A percentile compares a stretch with the other conserved stretches of the same genome.
These are phyloP conservation scores for Xylaria telfairii DNA, from an alignment of 495 filamentous ascomycete species.

Conservation along the genomic window DNA sequence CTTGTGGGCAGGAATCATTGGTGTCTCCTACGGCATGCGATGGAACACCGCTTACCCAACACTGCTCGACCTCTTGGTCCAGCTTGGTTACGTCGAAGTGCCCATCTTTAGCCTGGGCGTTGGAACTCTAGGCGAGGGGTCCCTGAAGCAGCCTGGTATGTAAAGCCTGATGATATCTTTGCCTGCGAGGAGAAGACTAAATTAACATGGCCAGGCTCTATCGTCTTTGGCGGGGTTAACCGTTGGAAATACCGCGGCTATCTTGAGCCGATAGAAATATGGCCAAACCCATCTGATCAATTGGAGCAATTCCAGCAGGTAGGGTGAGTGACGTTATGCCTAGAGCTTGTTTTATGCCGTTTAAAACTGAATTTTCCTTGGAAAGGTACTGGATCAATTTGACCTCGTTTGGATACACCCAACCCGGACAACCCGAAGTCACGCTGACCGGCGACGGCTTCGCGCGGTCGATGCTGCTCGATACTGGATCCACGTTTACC, in stretches of 20 bases:
- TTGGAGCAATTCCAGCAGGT: conserved; percentile 43
- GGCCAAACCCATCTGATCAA: conserved; percentile 49
- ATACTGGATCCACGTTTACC: conserved; percentile 50
- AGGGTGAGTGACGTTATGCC: conserved; percentile 25
- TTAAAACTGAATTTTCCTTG: neutral
- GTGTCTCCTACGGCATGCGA: conserved; percentile 47
- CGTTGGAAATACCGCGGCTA: conserved; percentile 49
- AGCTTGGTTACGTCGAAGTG: conserved; percentile 66
- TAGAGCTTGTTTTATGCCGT: neutral
- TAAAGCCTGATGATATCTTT: conserved; percentile 32
- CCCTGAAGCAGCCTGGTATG: neutral
- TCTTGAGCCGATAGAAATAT: conserved; percentile 50
- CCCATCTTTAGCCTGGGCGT: conserved; percentile 76
- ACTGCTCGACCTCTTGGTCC: conserved; percentile 67
- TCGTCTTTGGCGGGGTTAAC: conserved; percentile 54
- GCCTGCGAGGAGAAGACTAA: neutral
- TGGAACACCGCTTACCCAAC: conserved; percentile 64
- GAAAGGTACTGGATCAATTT: conserved; percentile 51
- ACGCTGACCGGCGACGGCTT: conserved; percentile 44
- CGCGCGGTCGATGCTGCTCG: conserved; percentile 46
- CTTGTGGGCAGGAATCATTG: conserved; percentile 50
- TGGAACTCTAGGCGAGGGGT: conserved; percentile 45
- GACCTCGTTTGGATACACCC: conserved; percentile 49
- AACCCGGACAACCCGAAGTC: conserved; percentile 34
- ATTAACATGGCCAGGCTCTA: conserved; percentile 16